Conservation (phyloP, 495 filamentous ascomycete species). For the Barbatosphaeria neglecta region DNA sequence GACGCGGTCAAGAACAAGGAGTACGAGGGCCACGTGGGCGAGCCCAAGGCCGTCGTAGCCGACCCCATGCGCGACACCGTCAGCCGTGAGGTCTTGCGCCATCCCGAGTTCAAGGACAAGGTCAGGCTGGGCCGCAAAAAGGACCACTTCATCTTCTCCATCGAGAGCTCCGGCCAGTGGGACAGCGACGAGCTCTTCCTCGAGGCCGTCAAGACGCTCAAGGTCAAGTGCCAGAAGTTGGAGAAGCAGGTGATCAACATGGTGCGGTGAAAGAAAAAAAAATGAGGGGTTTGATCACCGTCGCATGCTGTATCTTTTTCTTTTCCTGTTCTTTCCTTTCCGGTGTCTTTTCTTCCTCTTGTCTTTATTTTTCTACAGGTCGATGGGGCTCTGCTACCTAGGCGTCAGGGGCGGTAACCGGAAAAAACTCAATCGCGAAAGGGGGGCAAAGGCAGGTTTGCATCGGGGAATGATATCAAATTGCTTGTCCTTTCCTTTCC, state of each 20-base stretch:
- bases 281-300: no score
- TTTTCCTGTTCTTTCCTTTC: no score
- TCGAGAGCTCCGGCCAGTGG: constrained; percentile 93
- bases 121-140: constrained; percentile 80
- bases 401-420: no score
- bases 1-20: constrained; percentile 54
- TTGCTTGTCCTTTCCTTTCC: no score
- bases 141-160: constrained; percentile 94
- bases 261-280: constrained; percentile 17
- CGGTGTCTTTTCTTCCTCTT: no score
- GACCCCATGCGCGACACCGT: constrained; percentile 88
- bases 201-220: constrained; percentile 73
- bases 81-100: constrained; percentile 79
- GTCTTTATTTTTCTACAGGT: no score
- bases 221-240: constrained; percentile 49
- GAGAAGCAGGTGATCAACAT: constrained; percentile 37
- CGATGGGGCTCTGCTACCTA: no score
- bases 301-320: no score
- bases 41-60: constrained; percentile 74
- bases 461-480: no score
- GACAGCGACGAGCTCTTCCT: constrained; percentile 84
- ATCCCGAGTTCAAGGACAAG: constrained; percentile 87
- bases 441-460: no score
- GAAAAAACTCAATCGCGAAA: no score
- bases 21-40: constrained; percentile 59